Evolutionary conservation across 2,329 filamentous ascomycete genomes (phyloP).

Genomic region (Colletotrichum melonis): DNA sequence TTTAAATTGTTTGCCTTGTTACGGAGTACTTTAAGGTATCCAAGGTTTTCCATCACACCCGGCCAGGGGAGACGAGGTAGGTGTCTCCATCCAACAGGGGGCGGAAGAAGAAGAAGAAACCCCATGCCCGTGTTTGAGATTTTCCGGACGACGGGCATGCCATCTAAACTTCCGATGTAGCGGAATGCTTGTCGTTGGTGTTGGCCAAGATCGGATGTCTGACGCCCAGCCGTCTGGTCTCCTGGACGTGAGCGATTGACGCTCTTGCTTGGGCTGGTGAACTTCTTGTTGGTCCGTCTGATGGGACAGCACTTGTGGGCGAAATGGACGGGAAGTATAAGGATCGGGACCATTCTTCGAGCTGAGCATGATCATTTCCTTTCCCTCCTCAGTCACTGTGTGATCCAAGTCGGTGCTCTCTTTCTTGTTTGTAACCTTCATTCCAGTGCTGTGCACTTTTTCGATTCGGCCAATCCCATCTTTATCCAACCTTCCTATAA

Average conservation of each 20-base stretch:
- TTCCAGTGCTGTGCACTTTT: constrained; percentile 9
- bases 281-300: neutral
- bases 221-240: constrained; percentile 5
- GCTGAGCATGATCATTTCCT: neutral
- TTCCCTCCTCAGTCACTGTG: neutral
- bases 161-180: constrained; percentile 25
- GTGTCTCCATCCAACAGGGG: neutral
- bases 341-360: neutral
- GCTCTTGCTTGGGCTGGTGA: neutral
- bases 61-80: neutral
- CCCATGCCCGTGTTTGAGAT: neutral
- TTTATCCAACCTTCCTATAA: neutral
- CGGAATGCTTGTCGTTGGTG: constrained; percentile 13
- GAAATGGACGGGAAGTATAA: neutral
- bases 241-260: neutral
- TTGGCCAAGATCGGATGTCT: neutral
- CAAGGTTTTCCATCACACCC: neutral
- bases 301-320: neutral
- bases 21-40: neutral
- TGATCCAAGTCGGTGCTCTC: neutral
- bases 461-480: neutral
- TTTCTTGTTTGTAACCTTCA: neutral
- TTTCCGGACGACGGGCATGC: constrained; percentile 3
- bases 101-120: neutral
- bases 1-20: neutral